Evolutionary conservation across 805 yeast genomes (phyloP), one percentile per base, ranked within the genome.

Genomic region (Candida dendrica): DNA sequence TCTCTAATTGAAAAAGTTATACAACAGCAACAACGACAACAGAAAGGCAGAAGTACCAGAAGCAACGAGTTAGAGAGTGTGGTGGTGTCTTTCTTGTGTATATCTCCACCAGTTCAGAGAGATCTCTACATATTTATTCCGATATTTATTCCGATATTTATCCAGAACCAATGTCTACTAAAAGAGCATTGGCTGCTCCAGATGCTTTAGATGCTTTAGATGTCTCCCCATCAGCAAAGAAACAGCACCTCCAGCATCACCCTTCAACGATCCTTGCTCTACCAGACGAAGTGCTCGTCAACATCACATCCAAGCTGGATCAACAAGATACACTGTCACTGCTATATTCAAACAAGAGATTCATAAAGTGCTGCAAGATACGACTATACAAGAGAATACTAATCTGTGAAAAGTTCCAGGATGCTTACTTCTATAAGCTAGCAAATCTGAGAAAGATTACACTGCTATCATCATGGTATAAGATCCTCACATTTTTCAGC

Each of bases 361-460:
- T 55, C 32, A 26, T 8, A 1, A 42, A 42, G 13, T 44, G 55
- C 1, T 47, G 49, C 19, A 42, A 47, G 18, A 32, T 39, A n/a
- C 40, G 59, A n/a, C 43, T 55, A 2, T 55, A 53, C 41, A 39
- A 44, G 16, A 41, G 35, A 17, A 48, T 55, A 2, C 24, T 51
- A 3, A 43, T 55, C 4, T 52, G 58, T 44, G 59, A 55, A 38
- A 55, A 55, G 40, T 43, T 40, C 11, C 48, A 49, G 31, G 58
- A 55, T 32, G 41, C 44, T 6, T 53, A 44, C 36, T 53, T 42
- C 43, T 42, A 45, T 22, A 34, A 47, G 10, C 27, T 50, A 22
- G 27, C 48, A 1, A 34, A 39, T 9, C 20, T 19, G 13, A 35
- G 38, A 13, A 48, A 43, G 22, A 30, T 38, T n/a, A 44, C 54